Conservation (phyloP, 441 rosid species). For the Isatis lusitanica region DNA sequence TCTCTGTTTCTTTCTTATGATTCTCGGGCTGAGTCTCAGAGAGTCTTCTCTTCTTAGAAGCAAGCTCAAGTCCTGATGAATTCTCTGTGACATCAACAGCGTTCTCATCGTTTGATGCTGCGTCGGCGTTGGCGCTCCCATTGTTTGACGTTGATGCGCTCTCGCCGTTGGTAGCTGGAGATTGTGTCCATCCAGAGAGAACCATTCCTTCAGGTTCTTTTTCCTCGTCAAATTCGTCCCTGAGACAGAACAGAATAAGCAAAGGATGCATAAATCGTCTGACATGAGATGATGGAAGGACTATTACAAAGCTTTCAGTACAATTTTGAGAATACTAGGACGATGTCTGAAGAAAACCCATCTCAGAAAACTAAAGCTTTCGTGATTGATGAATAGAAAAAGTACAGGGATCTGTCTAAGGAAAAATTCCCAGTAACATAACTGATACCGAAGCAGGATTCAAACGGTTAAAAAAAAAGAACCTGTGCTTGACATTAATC, state of each 20-base stretch:
- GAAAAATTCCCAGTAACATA: slow-evolving; percentile 2
- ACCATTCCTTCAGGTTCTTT: slow-evolving; percentile 97
- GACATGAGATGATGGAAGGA: not conserved
- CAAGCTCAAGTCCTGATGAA: slow-evolving; percentile 39
- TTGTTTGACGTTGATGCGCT: slow-evolving; percentile 50
- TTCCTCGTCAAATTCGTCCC: slow-evolving; percentile 94
- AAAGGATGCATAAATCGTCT: not conserved
- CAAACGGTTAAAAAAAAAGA: not conserved
- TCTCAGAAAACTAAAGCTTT: not conserved
- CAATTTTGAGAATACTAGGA: slow-evolving; percentile 9
- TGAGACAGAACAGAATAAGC: slow-evolving; percentile 35
- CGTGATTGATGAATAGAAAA: not conserved
- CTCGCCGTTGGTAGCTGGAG: slow-evolving; percentile 53
- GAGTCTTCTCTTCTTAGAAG: slow-evolving; percentile 64
- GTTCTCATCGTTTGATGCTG: slow-evolving; percentile 48
- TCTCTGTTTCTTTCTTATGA: slow-evolving; percentile 37
- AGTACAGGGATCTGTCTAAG: not conserved
- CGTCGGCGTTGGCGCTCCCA: slow-evolving; percentile 34
- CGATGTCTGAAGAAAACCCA: slow-evolving; percentile 2
- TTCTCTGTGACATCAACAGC: slow-evolving; percentile 43
- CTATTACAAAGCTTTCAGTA: not conserved
- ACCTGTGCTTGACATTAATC: slow-evolving; percentile 90
- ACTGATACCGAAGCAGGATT: not conserved
- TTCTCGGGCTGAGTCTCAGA: slow-evolving; percentile 32
- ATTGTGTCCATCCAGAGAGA: slow-evolving; percentile 81